A percentile compares a stretch with the other conserved stretches of the same genome.
Evolutionary conservation across 2,329 filamentous ascomycete species (phyloP).

Genomic region (Penicillium capsulatum): DNA sequence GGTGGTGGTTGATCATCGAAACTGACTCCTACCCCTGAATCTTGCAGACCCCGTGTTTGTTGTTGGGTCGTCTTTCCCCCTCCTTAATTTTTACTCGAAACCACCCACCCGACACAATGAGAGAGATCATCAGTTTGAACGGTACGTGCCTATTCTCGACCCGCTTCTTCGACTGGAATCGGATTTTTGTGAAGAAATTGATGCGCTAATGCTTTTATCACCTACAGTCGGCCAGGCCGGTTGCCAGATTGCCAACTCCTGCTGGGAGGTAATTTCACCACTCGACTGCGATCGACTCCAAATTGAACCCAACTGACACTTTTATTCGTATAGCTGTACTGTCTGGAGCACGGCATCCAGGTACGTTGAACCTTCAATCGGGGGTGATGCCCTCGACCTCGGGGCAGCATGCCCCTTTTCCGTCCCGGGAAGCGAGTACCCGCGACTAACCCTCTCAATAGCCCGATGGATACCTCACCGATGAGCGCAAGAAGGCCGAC

Average conservation of each 20-base stretch:
- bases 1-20: constrained; percentile 1
- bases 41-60: constrained; percentile 26
- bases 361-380: constrained; percentile 52
- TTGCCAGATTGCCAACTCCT: constrained; percentile 99
- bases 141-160: constrained; percentile 56
- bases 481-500: constrained; percentile 90
- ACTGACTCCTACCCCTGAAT: constrained; percentile 20
- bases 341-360: constrained; percentile 99
- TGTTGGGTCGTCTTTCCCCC: constrained; percentile 26
- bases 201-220: constrained; percentile 33
- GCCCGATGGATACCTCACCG: constrained; percentile 98
- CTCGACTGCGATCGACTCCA: constrained; percentile 7
- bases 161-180: constrained; percentile 13
- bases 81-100: constrained; percentile 25
- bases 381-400: constrained; percentile 15
- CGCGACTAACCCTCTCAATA: constrained; percentile 43
- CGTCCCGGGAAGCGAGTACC: constrained; percentile 17
- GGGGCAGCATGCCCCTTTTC: constrained; percentile 19
- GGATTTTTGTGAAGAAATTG: constrained; percentile 18
- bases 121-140: constrained; percentile 99
- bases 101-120: constrained; percentile 63
- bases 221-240: constrained; percentile 93
- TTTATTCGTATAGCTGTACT: constrained; percentile 74
- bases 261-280: constrained; percentile 87
- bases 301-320: constrained; percentile 30